Conservation (phyloP, 768 basidiomycete species). For the Tricholoma furcatifolium region DNA sequence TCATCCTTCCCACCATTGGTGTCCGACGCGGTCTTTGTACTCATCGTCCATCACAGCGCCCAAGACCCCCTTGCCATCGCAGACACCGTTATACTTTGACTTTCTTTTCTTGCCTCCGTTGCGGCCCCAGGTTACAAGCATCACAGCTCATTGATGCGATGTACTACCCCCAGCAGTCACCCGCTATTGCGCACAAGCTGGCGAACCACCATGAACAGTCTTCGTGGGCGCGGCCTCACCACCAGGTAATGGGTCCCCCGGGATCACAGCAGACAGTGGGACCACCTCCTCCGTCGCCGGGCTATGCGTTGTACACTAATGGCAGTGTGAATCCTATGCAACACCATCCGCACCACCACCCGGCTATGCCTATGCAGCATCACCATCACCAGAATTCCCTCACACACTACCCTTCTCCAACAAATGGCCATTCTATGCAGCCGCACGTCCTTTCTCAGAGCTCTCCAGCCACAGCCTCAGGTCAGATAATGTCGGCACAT, state of each 20-base stretch:
- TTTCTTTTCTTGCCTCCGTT: not conserved
- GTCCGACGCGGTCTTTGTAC: constrained; percentile 20
- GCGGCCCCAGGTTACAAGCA: constrained; percentile 13
- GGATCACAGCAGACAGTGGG: constrained; percentile 55
- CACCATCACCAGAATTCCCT: constrained; percentile 83
- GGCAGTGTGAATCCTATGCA: constrained; percentile 62
- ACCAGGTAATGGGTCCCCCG: constrained; percentile 44
- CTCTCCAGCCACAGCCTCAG: constrained; percentile 52
- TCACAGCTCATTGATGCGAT: constrained; percentile 48
- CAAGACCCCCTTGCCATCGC: constrained; percentile 1
- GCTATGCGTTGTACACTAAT: constrained; percentile 75
- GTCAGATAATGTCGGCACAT: constrained; percentile 73
- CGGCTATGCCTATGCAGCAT: constrained; percentile 52
- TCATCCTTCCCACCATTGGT: constrained; percentile 18
- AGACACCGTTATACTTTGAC: not conserved
- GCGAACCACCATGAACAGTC: constrained; percentile 74
- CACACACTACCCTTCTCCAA: constrained; percentile 79
- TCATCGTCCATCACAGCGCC: constrained; percentile 16
- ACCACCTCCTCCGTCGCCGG: constrained; percentile 70
- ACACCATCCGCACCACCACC: constrained; percentile 59
- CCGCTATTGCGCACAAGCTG: constrained; percentile 76
- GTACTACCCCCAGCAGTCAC: constrained; percentile 86
- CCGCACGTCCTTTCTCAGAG: constrained; percentile 57
- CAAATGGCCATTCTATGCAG: constrained; percentile 60
- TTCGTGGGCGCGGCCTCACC: constrained; percentile 68